Conservation (phyloP, 1,284 basidiomycete genomes). For the Cutaneotrichosporon dermatis region DNA sequence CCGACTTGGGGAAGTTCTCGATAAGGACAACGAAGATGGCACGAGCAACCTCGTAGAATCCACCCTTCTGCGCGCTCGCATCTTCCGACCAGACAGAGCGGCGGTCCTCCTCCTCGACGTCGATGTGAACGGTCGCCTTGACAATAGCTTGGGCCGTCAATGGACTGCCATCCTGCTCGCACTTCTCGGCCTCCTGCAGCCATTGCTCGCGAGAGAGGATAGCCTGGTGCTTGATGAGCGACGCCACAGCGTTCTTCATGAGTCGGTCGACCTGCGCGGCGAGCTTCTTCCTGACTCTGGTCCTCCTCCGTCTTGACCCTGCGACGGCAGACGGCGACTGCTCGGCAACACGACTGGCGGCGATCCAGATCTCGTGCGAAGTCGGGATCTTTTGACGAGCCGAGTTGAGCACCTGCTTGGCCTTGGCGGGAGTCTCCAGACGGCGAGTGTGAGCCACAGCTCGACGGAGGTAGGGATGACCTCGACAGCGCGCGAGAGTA, state of each 20-base stretch:
- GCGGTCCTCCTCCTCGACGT: slow-evolving; percentile 89
- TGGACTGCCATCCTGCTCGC: slow-evolving; percentile 78
- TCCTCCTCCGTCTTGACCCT: slow-evolving; percentile 47
- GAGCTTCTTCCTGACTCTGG: slow-evolving; percentile 57
- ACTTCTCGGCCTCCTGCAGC: slow-evolving; percentile 89
- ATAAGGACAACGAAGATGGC: slow-evolving; percentile 86
- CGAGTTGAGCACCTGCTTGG: slow-evolving; percentile 90
- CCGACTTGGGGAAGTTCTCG: slow-evolving; percentile 81
- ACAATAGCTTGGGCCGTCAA: slow-evolving; percentile 90
- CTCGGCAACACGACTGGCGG: slow-evolving; percentile 84
- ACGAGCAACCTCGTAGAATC: slow-evolving; percentile 74
- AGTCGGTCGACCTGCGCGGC: slow-evolving; percentile 69
- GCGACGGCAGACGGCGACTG: slow-evolving; percentile 59
- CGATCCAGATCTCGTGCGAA: slow-evolving; percentile 98
- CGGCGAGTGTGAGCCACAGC: slow-evolving; percentile 96
- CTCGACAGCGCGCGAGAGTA: slow-evolving; percentile 90
- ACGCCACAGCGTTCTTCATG: slow-evolving; percentile 75
- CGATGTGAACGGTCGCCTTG: slow-evolving; percentile 90
- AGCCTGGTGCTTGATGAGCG: slow-evolving; percentile 76
- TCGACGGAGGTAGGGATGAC: slow-evolving; percentile 93
- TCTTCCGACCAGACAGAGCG: slow-evolving; percentile 87
- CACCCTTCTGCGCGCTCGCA: slow-evolving; percentile 72
- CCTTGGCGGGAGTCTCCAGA: slow-evolving; percentile 81
- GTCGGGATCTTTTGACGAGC: slow-evolving; percentile 92
- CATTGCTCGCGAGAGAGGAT: slow-evolving; percentile 90